Base-by-base conservation (phyloP, 2,329 filamentous ascomycete genomes). In the Emergomyces pasteurianus region DNA sequence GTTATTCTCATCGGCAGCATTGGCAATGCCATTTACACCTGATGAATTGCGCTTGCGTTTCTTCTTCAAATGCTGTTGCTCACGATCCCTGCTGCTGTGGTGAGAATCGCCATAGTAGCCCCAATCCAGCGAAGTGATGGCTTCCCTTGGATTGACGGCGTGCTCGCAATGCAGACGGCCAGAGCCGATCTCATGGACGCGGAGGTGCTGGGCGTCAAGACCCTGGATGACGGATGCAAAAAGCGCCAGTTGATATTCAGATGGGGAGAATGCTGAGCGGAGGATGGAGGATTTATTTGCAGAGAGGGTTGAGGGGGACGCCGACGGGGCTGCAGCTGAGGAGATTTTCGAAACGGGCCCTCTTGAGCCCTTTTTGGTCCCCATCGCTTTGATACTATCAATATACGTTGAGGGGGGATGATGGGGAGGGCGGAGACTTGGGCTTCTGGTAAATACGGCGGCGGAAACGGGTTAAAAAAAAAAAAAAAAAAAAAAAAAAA, bases 141-240 rank as follows among this genome's bases (percentile, higher is more conserved):
- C 72, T 61, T 78, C 74, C 64, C 77, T 78, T 34, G 78, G 73
- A 56, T 72, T 74, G 61, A 79, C 69, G 8, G 75, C 73, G 72
- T 81, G 74, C 66, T 81, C 79, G 67, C 78, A 80, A 61, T 77
- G 77, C 64, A 81, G 71, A 43, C 76, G 75, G 55, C 77, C 78
- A 46, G 78, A 80, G 61, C 70, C 74, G 49, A 77, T 78, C 64
- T 81, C 78, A 68, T 81, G 79, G 58, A 81, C 78, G 61, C 79
- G 77, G 59, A 81, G 70, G 64, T 80, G 78, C 64, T 81, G 78
- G 54, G 75, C 76, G 69, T 80, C 79, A 40, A 81, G 75, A 26
- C 78, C 78, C 66, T 80, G 79, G 58, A 81, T 79, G 60, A 80
- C 77, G 18, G 79, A 81, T 23, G 79, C 79, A 69, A 81, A 81